A percentile compares a stretch with the other conserved stretches of the same genome.
Conservation (phyloP, 2,329 filamentous ascomycete species). For the Phialemonium atrogriseum region DNA sequence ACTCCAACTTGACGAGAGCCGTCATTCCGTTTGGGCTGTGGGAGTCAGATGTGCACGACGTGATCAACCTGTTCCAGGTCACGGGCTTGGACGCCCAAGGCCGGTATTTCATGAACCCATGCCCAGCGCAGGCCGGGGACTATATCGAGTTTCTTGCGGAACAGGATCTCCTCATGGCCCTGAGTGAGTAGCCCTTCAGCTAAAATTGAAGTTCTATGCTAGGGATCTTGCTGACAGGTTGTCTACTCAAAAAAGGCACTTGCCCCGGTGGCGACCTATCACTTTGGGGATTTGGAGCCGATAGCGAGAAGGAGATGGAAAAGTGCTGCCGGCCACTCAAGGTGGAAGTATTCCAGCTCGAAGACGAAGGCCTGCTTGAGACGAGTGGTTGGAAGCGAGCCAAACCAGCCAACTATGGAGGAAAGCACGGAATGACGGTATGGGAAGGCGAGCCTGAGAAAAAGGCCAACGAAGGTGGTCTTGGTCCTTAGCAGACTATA, state of each 20-base stretch:
- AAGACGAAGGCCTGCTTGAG: slow-evolving; percentile 41
- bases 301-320: slow-evolving; percentile 58
- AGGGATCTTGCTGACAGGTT: slow-evolving; percentile 34
- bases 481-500: too few relatives aligned
- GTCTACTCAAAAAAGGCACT: slow-evolving; percentile 42
- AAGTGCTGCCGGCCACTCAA: slow-evolving; percentile 65
- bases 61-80: slow-evolving; percentile 80
- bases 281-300: slow-evolving; percentile 69
- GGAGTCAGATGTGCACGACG: slow-evolving; percentile 74
- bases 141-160: slow-evolving; percentile 75
- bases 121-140: slow-evolving; percentile 45
- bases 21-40: slow-evolving; percentile 59
- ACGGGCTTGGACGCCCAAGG: slow-evolving; percentile 66
- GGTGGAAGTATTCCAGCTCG: slow-evolving; percentile 62
- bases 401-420: slow-evolving; percentile 51
- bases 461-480: too few relatives aligned
- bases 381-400: slow-evolving; percentile 54
- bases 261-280: slow-evolving; percentile 78
- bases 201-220: slow-evolving; percentile 1
- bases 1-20: slow-evolving; percentile 71
- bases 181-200: slow-evolving; percentile 32
- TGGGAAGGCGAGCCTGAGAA: too few relatives aligned
- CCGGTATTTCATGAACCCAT: slow-evolving; percentile 67
- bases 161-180: slow-evolving; percentile 58
- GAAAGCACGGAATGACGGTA: slow-evolving; percentile 54